Evolutionary conservation across 139 green algal species (phyloP).

Genomic region (Closterium sp.): DNA sequence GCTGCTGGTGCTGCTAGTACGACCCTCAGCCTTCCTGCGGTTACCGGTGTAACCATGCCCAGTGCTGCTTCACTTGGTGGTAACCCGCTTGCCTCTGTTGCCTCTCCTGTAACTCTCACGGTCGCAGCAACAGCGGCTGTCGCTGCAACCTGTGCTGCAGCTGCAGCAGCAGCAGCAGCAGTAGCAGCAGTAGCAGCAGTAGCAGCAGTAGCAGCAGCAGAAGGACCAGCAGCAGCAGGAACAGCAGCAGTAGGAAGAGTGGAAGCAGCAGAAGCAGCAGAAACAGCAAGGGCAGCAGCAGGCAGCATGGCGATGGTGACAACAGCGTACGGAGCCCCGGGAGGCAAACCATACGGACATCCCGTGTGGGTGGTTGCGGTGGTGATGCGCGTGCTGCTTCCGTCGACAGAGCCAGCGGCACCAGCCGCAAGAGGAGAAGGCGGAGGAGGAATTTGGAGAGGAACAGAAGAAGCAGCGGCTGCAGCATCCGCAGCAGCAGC

Average conservation of each 20-base stretch:
- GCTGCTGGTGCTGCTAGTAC: too few relatives aligned
- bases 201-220: neutral
- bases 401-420: neutral
- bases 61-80: neutral
- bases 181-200: neutral
- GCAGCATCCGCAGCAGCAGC: neutral
- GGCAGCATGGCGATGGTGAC: conserved; percentile 36
- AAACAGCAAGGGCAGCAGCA: neutral
- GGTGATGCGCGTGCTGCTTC: neutral
- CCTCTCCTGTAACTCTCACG: neutral
- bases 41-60: neutral
- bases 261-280: neutral
- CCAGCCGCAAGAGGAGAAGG: neutral
- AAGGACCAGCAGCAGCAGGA: neutral
- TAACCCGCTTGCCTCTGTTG: neutral
- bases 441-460: neutral
- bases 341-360: conserved; percentile 15
- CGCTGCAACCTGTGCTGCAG: neutral
- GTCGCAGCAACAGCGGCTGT: neutral
- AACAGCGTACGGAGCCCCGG: neutral
- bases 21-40: too few relatives aligned
- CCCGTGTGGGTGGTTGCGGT: neutral
- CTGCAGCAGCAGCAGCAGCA: conserved; percentile 1
- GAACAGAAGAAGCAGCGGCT: neutral
- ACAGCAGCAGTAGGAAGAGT: neutral